phyloP scores from a whole-genome alignment of 495 filamentous ascomycete genomes.

The Tuber microsphaerosporum region DNA sequence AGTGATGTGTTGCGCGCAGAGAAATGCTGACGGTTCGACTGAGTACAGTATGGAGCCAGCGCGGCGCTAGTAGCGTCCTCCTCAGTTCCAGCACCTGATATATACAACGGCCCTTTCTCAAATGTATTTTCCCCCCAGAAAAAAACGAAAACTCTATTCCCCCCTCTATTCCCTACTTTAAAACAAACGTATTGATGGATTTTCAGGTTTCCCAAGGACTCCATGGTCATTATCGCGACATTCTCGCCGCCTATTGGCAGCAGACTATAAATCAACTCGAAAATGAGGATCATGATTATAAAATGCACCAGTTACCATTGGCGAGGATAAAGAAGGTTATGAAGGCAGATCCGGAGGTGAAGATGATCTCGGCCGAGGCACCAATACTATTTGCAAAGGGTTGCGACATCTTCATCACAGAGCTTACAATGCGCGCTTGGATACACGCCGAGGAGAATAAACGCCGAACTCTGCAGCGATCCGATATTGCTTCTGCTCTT shows the following conservation, averaged over 20 bases:
- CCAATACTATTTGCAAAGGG: conserved; percentile 98
- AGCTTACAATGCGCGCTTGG: conserved; percentile 99
- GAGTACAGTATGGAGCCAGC: conserved; percentile 45
- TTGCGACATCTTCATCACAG: conserved; percentile 98
- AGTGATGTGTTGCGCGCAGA: conserved; percentile 35
- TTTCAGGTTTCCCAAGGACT: conserved; percentile 86
- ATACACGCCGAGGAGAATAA: conserved; percentile 99
- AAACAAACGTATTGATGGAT: conserved; percentile 30
- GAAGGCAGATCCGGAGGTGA: conserved; percentile 98
- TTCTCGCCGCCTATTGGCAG: conserved; percentile 97
- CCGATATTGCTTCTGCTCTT: conserved; percentile 89
- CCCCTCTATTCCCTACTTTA: conserved; percentile 14
- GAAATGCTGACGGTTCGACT: conserved; percentile 26
- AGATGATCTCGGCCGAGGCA: conserved; percentile 98
- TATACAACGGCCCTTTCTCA: conserved; percentile 90
- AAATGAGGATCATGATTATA: conserved; percentile 93
- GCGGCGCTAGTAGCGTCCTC: conserved; percentile 43
- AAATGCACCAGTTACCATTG: conserved; percentile 88
- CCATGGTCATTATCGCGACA: conserved; percentile 86
- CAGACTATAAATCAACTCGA: conserved; percentile 93
- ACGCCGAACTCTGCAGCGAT: conserved; percentile 85
- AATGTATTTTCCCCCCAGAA: conserved; percentile 56
- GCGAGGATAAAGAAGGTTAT: conserved; percentile 99
- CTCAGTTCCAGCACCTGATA: conserved; percentile 57
- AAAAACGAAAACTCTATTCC: conserved; percentile 15